Conservation (phyloP, 2,329 filamentous ascomycete genomes). For the Dendrostoma leiphaemia region DNA sequence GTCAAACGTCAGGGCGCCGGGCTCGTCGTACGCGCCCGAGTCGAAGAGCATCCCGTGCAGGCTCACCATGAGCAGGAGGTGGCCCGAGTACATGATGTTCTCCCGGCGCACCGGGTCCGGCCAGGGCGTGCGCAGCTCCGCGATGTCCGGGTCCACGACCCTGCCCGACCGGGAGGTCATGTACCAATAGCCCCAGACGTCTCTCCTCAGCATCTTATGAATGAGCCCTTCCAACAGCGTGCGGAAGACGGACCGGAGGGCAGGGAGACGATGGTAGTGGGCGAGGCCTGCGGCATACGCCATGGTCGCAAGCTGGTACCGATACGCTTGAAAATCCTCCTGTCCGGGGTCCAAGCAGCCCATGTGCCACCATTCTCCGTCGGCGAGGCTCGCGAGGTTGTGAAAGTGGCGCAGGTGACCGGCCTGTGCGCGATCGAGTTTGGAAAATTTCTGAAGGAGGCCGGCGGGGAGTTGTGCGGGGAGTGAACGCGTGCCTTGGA, state of each 20-base stretch:
- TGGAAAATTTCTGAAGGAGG: background rate
- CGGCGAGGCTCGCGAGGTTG: slow-evolving; percentile 2
- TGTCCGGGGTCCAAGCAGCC: slow-evolving; percentile 33
- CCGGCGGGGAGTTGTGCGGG: background rate
- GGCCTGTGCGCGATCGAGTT: slow-evolving; percentile 8
- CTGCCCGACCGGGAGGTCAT: slow-evolving; percentile 33
- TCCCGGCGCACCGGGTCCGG: slow-evolving; percentile 37
- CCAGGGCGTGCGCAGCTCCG: slow-evolving; percentile 38
- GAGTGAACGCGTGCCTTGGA: background rate
- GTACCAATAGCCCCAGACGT: slow-evolving; percentile 44
- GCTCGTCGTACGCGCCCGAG: slow-evolving; percentile 36
- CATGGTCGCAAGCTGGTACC: slow-evolving; percentile 41
- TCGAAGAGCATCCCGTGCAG: slow-evolving; percentile 37
- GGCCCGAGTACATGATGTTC: slow-evolving; percentile 35
- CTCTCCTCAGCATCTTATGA: slow-evolving; percentile 38
- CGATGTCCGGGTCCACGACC: slow-evolving; percentile 33
- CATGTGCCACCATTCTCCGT: slow-evolving; percentile 21
- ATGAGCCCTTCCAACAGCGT: slow-evolving; percentile 33
- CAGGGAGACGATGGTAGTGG: slow-evolving; percentile 38
- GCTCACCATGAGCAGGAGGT: slow-evolving; percentile 7
- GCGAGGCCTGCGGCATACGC: slow-evolving; percentile 34
- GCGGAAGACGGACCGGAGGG: slow-evolving; percentile 32
- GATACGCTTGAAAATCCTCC: slow-evolving; percentile 35
- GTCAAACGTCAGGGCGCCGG: slow-evolving; percentile 31
- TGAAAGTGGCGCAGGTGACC: slow-evolving; percentile 10